phyloP scores from a whole-genome alignment of 352 stramenopile species.

The Halophytophthora polymorphica region DNA sequence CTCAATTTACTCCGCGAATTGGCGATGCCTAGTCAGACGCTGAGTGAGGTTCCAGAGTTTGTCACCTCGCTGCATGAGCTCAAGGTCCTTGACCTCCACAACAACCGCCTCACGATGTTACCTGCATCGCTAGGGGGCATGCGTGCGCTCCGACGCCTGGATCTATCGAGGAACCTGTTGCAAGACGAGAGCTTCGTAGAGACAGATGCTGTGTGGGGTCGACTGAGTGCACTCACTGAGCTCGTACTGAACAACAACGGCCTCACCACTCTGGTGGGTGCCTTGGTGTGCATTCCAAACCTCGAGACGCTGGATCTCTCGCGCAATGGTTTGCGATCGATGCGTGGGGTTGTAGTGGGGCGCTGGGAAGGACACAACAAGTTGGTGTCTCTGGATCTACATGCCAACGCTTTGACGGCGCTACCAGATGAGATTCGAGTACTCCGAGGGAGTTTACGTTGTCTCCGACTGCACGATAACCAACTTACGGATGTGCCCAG shows the following conservation, averaged over 20 bases:
- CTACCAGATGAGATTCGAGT: constrained; percentile 38
- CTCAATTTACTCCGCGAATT: constrained; percentile 12
- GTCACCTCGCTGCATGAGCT: constrained; percentile 20
- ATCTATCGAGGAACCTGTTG: constrained; percentile 42
- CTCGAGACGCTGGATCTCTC: constrained; percentile 23
- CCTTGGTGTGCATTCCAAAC: constrained; percentile 12
- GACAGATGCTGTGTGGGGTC: constrained; percentile 14
- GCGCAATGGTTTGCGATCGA: constrained; percentile 14
- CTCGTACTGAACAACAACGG: constrained; percentile 18
- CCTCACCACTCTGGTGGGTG: constrained; percentile 15
- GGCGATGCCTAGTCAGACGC: constrained; percentile 12
- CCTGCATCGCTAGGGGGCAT: constrained; percentile 15
- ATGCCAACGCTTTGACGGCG: constrained; percentile 31
- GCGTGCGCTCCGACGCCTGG: constrained; percentile 20
- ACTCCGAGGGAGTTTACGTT: constrained; percentile 24
- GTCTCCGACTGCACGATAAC: constrained; percentile 44
- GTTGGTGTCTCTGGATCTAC: constrained; percentile 33
- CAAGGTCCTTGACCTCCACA: constrained; percentile 22
- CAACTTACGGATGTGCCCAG: constrained; percentile 30
- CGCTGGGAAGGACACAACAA: constrained; percentile 20
- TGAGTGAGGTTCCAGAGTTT: constrained; percentile 18
- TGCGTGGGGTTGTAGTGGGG: constrained; percentile 19
- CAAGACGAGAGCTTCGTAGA: constrained; percentile 26
- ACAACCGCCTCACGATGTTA: constrained; percentile 25
- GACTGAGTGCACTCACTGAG: constrained; percentile 12